These are phyloP conservation scores for Deakozyma indianensis DNA, from an alignment of 805 yeast species.

Conservation along the genomic window DNA sequence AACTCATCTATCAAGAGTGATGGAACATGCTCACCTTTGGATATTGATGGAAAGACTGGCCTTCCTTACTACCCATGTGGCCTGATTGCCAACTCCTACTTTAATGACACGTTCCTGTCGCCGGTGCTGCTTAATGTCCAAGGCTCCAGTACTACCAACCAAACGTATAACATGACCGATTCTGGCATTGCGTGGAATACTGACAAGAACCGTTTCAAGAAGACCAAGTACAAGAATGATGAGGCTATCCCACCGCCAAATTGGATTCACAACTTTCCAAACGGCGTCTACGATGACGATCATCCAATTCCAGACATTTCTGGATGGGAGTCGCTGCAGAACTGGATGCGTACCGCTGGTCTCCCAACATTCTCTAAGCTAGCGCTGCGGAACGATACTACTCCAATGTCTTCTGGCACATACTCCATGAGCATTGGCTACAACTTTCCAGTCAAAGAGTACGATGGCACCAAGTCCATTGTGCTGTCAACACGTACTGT, in stretches of 20 bases:
- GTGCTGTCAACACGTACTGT: slow-evolving; percentile 70
- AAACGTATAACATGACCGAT: slow-evolving; percentile 29
- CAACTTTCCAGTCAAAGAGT: slow-evolving; percentile 69
- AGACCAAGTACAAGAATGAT: slow-evolving; percentile 48
- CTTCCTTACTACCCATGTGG: slow-evolving; percentile 86
- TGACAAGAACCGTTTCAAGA: slow-evolving; percentile 59
- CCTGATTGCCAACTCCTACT: slow-evolving; percentile 78
- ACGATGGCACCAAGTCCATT: slow-evolving; percentile 80
- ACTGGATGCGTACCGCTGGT: slow-evolving; percentile 98
- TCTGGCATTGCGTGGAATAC: slow-evolving; percentile 74
- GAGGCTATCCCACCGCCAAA: slow-evolving; percentile 90
- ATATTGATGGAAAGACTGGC: slow-evolving; percentile 31
- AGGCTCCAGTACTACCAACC: slow-evolving; percentile 18
- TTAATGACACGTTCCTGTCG: slow-evolving; percentile 69
- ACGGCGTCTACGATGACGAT: slow-evolving; percentile 65
- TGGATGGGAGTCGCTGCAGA: slow-evolving; percentile 72
- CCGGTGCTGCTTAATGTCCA: slow-evolving; percentile 26
- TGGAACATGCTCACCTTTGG: slow-evolving; percentile 52
- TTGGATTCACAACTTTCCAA: slow-evolving; percentile 67
- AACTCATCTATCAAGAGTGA: slow-evolving; percentile 32
- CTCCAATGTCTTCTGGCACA: slow-evolving; percentile 44
- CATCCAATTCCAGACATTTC: slow-evolving; percentile 61
- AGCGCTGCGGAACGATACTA: slow-evolving; percentile 56
- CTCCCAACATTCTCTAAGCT: slow-evolving; percentile 78
- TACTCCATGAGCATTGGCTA: slow-evolving; percentile 54